Percentiles rank a stretch among this genome's conserved stretches.
Evolutionary conservation across 176 grass and related monocot genomes (phyloP).

Genomic region (Triticum timopheevii): DNA sequence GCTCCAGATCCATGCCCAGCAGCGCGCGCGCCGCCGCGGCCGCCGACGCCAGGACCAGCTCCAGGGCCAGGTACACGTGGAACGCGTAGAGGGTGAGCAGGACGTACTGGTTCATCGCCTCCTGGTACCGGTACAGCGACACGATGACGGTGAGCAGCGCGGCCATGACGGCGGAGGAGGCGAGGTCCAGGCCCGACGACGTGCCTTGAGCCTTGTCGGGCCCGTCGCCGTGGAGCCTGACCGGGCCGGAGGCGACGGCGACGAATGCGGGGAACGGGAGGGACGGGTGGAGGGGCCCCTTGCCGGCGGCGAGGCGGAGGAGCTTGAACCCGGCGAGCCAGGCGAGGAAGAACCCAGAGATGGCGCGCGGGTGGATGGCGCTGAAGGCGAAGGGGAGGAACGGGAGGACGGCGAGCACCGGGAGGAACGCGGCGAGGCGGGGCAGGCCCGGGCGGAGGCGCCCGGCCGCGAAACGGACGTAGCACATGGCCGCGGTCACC

Average conservation of each 20-base stretch:
- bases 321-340: constrained; percentile 68
- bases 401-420: constrained; percentile 41
- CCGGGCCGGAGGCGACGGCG: constrained; percentile 36
- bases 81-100: constrained; percentile 45
- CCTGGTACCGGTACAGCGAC: constrained; percentile 36
- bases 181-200: background rate
- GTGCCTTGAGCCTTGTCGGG: background rate
- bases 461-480: constrained; percentile 38
- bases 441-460: constrained; percentile 41
- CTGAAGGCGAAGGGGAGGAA: constrained; percentile 54
- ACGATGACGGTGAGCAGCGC: constrained; percentile 49
- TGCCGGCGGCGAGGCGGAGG: constrained; percentile 48
- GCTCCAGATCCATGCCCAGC: constrained; percentile 49
- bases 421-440: constrained; percentile 50
- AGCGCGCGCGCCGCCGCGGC: constrained; percentile 28
- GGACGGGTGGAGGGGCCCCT: constrained; percentile 45
- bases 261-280: constrained; percentile 51
- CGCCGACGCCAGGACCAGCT: constrained; percentile 45
- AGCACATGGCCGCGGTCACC: constrained; percentile 39
- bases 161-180: constrained; percentile 32
- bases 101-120: constrained; percentile 20
- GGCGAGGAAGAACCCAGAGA: constrained; percentile 68
- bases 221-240: constrained; percentile 11
- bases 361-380: constrained; percentile 44
- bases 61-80: constrained; percentile 59